Base-by-base conservation (phyloP, 148 eudicot genomes). In the Cornus kousa region DNA sequence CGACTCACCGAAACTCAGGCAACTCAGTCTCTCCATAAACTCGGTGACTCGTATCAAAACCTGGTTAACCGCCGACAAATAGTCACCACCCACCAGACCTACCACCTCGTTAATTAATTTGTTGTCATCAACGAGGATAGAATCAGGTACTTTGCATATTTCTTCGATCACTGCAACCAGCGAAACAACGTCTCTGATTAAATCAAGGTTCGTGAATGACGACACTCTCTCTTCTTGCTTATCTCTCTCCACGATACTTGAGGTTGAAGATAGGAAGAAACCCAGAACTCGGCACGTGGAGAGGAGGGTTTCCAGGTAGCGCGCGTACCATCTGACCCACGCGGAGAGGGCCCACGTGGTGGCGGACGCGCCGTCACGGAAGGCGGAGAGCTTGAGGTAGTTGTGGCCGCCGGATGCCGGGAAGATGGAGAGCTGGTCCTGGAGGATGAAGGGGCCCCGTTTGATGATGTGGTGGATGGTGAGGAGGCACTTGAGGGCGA, bases 401-500 rank as follows among this genome's bases (percentile, higher is more conserved):
- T 91, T 92, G 37, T 80, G 86, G 12, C 97, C 93, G 64, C 90
- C 91, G 70, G 89, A 48, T n/a, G 88, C 55, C 8, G 92, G 93
- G 76, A 87, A 89, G 12, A 94, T 35, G 0, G 97, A 92, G 77
- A 94, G 87, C 82, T 94, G 98, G 67, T 92, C 97, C 53, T 91
- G 97, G 68, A 94, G 88, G 40, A 94, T 94, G 82, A 94, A 94
- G 70, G 92, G 89, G 35, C 98, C 98, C 19, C 86, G 88, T 46
- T 84, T 86, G 84, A 94, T 80, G 79, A 92, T 81, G 83, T 88
- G 85, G 85, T 94, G 98, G 84, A 92, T 83, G 80, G 87, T 71
- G 31, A 88, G 8, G 33, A 89, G 88, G 69, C 82, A 87, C 78
- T 89, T 89, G 59, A 89, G 78, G 20, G 90, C 90, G 53, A 89